Percentiles rank a stretch among this genome's conserved stretches.
These are phyloP conservation scores for Calocybe gangraenosa DNA, from an alignment of 768 basidiomycete species.

Conservation along the genomic window DNA sequence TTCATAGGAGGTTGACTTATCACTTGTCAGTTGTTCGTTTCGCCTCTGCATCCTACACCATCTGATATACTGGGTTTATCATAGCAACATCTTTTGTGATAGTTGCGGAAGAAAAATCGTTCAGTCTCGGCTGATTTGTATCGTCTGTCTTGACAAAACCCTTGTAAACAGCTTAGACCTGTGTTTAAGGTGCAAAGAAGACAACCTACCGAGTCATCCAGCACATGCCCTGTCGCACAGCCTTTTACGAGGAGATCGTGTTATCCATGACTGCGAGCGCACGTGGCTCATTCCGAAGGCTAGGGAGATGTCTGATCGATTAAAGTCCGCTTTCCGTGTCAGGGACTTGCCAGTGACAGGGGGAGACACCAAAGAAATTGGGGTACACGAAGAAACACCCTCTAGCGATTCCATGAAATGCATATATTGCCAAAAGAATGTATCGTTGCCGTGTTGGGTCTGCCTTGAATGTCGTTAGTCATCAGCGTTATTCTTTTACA, in stretches of 20 bases:
- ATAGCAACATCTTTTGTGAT: neutral
- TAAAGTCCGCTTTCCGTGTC: conserved; percentile 1
- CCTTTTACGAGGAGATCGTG: neutral
- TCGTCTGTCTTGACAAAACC: conserved; percentile 3
- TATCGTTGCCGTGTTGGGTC: conserved; percentile 3
- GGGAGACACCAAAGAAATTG: too few relatives aligned
- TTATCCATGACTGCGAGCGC: too few relatives aligned
- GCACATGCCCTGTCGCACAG: conserved; percentile 4
- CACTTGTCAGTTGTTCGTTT: conserved; percentile 1
- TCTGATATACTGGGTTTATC: neutral
- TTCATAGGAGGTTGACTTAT: neutral
- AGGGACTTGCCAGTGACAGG: too few relatives aligned
- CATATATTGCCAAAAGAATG: neutral
- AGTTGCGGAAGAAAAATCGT: conserved; percentile 1
- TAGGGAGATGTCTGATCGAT: conserved; percentile 1
- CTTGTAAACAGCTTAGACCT: conserved; percentile 1
- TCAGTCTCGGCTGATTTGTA: conserved; percentile 1
- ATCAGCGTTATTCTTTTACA: neutral
- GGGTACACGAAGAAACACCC: too few relatives aligned
- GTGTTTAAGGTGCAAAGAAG: conserved; percentile 1
- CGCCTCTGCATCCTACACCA: neutral
- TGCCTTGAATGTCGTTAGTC: neutral
- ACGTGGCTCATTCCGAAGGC: conserved; percentile 3
- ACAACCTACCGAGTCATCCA: neutral
- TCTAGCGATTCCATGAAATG: neutral